Evolutionary conservation across 1,139 yeast genomes (phyloP).

Genomic region (Blastobotrys serpentis): DNA sequence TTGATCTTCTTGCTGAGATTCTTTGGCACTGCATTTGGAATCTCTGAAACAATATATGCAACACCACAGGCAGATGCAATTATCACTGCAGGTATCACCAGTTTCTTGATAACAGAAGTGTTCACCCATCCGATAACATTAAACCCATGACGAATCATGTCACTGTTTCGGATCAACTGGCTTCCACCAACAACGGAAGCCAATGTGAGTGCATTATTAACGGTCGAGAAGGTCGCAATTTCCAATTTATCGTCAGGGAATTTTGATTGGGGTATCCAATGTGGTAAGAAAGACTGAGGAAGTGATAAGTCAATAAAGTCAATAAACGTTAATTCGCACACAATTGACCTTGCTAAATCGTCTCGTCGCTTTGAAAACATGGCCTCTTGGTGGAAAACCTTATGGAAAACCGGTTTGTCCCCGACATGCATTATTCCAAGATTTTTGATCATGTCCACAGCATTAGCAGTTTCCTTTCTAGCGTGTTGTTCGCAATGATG

Average conservation of each 20-base stretch:
- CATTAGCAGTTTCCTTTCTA: conserved; percentile 53
- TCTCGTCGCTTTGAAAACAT: conserved; percentile 84
- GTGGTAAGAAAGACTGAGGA: conserved; percentile 21
- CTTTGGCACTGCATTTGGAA: conserved; percentile 86
- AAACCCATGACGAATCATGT: conserved; percentile 32
- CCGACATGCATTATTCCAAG: conserved; percentile 52
- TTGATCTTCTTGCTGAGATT: conserved; percentile 74
- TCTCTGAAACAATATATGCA: conserved; percentile 69
- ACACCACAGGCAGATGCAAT: conserved; percentile 58
- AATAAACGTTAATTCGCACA: conserved; percentile 55
- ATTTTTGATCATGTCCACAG: conserved; percentile 62
- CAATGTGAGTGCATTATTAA: conserved; percentile 42
- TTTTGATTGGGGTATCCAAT: conserved; percentile 15
- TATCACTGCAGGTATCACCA: conserved; percentile 49
- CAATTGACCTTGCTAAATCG: conserved; percentile 55
- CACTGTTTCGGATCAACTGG: conserved; percentile 33
- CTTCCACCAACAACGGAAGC: conserved; percentile 42
- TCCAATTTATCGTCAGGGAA: conserved; percentile 8
- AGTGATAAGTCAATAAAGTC: conserved; percentile 66
- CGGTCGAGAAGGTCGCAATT: conserved; percentile 32
- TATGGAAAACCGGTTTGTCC: conserved; percentile 52
- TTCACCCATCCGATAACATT: conserved; percentile 26
- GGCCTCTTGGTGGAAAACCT: conserved; percentile 68
- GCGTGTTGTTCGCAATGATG: conserved; percentile 66
- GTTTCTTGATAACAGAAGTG: conserved; percentile 33